These are phyloP conservation scores for Monosporozyma aquatica DNA, from an alignment of 805 yeast genomes.

Conservation along the genomic window DNA sequence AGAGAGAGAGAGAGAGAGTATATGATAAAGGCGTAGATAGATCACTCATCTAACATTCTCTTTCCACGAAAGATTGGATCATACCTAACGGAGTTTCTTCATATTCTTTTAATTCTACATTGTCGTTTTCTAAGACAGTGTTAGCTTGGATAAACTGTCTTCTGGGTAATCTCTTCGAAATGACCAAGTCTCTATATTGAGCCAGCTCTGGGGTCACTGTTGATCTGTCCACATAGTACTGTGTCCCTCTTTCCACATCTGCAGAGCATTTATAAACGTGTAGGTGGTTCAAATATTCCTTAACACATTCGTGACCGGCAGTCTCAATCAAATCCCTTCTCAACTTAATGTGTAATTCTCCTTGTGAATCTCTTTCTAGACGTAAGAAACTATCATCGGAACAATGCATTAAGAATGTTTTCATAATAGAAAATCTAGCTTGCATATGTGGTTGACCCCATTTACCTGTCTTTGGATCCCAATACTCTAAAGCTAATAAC, in stretches of 20 bases:
- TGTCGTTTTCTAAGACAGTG: constrained; percentile 36
- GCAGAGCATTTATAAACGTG: constrained; percentile 77
- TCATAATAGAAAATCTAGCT: constrained; percentile 80
- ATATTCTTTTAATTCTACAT: constrained; percentile 52
- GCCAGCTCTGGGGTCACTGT: constrained; percentile 55
- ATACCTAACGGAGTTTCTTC: constrained; percentile 65
- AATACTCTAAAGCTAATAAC: constrained; percentile 67
- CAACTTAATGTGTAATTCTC: constrained; percentile 52
- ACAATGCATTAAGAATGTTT: constrained; percentile 47
- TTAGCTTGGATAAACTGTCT: constrained; percentile 80
- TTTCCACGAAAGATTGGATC: constrained; percentile 67
- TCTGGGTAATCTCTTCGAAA: constrained; percentile 70
- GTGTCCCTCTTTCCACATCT: constrained; percentile 54
- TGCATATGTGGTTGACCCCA: constrained; percentile 98
- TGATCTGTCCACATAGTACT: constrained; percentile 60
- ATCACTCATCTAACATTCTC: constrained; percentile 31
- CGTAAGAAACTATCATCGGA: constrained; percentile 53
- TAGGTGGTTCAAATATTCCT: constrained; percentile 58
- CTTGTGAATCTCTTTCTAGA: constrained; percentile 39
- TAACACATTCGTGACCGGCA: constrained; percentile 65
- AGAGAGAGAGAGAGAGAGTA: too few relatives aligned
- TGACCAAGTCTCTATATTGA: constrained; percentile 55
- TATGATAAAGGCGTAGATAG: too few relatives aligned
- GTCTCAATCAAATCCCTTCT: constrained; percentile 56
- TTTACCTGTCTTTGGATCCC: constrained; percentile 73